phyloP scores from a whole-genome alignment of 768 basidiomycete genomes.

The Mycena albidolilacea region DNA sequence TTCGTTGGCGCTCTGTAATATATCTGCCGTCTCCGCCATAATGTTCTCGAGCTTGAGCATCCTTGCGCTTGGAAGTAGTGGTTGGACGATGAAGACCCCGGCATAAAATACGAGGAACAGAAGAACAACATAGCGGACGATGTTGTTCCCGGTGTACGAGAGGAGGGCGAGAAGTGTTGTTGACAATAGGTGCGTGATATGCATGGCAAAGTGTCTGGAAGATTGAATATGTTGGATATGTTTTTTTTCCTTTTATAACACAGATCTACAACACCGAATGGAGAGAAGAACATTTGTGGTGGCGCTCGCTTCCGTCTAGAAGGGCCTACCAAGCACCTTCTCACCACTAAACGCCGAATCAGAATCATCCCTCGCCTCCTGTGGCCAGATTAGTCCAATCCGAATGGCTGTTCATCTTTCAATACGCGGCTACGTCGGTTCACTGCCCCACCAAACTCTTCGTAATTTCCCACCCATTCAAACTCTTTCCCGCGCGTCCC shows the following conservation, averaged over 20 bases:
- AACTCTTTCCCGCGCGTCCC: too few relatives aligned
- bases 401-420: not conserved
- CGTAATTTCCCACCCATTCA: too few relatives aligned
- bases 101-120: conserved; percentile 3
- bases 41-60: conserved; percentile 15
- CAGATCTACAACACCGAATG: not conserved
- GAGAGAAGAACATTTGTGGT: too few relatives aligned
- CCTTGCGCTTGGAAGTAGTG: conserved; percentile 23
- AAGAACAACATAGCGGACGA: conserved; percentile 23
- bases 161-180: not conserved
- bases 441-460: not conserved
- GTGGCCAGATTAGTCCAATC: not conserved
- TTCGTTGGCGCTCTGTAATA: conserved; percentile 16
- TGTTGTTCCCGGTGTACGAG: not conserved
- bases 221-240: not conserved
- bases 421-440: not conserved
- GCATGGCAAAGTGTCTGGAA: not conserved
- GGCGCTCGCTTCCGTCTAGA: too few relatives aligned
- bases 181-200: conserved; percentile 10
- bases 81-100: not conserved
- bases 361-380: too few relatives aligned
- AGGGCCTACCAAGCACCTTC: too few relatives aligned
- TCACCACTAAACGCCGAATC: too few relatives aligned
- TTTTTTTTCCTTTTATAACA: conserved; percentile 8
- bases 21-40: conserved; percentile 3